These are phyloP conservation scores for Rhizomucor pusillus DNA, from an alignment of 371 early-diverging fungal genomes.

Conservation along the genomic window DNA sequence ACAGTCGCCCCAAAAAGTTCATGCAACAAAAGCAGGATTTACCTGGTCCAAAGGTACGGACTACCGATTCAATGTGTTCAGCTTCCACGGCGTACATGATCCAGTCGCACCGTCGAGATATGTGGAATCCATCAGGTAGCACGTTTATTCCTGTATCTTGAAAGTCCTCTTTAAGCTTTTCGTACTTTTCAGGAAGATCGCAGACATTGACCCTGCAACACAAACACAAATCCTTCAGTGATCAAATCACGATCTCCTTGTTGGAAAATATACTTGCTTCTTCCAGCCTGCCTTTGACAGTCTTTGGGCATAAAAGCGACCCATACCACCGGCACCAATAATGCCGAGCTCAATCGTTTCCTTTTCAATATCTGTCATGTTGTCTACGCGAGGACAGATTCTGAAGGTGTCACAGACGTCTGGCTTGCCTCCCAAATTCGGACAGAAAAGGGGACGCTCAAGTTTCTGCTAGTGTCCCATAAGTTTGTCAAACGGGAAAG, in stretches of 20 bases:
- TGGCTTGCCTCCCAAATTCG: too few relatives aligned
- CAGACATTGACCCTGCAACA: conserved; percentile 74
- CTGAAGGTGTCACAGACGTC: too few relatives aligned
- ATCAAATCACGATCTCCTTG: not conserved
- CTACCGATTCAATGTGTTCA: conserved; percentile 79
- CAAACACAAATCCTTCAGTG: not conserved
- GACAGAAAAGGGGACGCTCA: too few relatives aligned
- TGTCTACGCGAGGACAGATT: too few relatives aligned
- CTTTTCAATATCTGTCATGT: conserved; percentile 33
- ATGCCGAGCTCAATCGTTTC: conserved; percentile 69
- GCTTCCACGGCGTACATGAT: conserved; percentile 96
- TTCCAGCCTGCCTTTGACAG: conserved; percentile 80
- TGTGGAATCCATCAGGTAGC: conserved; percentile 77
- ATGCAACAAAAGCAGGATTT: conserved; percentile 2
- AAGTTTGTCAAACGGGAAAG: too few relatives aligned
- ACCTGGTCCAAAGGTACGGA: conserved; percentile 83
- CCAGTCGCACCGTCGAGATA: conserved; percentile 83
- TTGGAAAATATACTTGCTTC: conserved; percentile 44
- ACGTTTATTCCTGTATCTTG: conserved; percentile 63
- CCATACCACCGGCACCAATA: conserved; percentile 94
- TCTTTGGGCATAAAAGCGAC: conserved; percentile 79
- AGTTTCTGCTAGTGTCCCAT: too few relatives aligned
- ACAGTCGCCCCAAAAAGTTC: not conserved
- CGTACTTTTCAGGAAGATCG: conserved; percentile 77
- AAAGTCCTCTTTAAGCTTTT: conserved; percentile 60